Evolutionary conservation across 495 filamentous ascomycete genomes (phyloP).

Genomic region (Friedmanniomyces endolithicus): DNA sequence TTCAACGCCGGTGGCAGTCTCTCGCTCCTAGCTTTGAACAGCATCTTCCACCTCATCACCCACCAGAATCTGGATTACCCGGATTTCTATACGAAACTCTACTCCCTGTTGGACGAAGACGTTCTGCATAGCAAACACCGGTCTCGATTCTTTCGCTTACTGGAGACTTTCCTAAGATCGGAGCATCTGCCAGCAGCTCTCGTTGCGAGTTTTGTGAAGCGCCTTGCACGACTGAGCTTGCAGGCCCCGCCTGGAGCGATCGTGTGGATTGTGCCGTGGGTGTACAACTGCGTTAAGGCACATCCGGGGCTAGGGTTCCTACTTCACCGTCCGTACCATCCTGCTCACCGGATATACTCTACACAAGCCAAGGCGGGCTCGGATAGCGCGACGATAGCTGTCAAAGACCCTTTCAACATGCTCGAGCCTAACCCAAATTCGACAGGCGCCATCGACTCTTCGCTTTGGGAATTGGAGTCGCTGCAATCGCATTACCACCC

Average conservation of each 20-base stretch:
- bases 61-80: slow-evolving; percentile 93
- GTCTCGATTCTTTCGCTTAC: slow-evolving; percentile 79
- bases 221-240: slow-evolving; percentile 66
- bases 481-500: slow-evolving; percentile 92
- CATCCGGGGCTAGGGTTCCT: slow-evolving; percentile 90
- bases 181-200: slow-evolving; percentile 83
- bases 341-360: slow-evolving; percentile 13
- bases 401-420: slow-evolving; percentile 68
- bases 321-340: slow-evolving; percentile 59
- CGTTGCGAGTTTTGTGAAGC: slow-evolving; percentile 92
- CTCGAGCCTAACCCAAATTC: slow-evolving; percentile 68
- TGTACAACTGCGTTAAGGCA: slow-evolving; percentile 86
- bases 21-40: slow-evolving; percentile 78
- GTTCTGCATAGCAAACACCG: slow-evolving; percentile 89
- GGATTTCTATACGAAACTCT: slow-evolving; percentile 83
- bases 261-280: slow-evolving; percentile 77
- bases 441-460: slow-evolving; percentile 80
- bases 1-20: slow-evolving; percentile 76
- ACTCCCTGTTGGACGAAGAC: slow-evolving; percentile 72
- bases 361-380: background rate
- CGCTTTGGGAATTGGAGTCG: slow-evolving; percentile 85
- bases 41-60: slow-evolving; percentile 88
- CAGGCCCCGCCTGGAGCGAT: slow-evolving; percentile 78
- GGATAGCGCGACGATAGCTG: slow-evolving; percentile 44
- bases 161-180: slow-evolving; percentile 85